Percentiles rank a stretch among this genome's conserved stretches.
These are phyloP conservation scores for Yamadazyma oceani DNA, from an alignment of 1,139 yeast species.

Conservation along the genomic window DNA sequence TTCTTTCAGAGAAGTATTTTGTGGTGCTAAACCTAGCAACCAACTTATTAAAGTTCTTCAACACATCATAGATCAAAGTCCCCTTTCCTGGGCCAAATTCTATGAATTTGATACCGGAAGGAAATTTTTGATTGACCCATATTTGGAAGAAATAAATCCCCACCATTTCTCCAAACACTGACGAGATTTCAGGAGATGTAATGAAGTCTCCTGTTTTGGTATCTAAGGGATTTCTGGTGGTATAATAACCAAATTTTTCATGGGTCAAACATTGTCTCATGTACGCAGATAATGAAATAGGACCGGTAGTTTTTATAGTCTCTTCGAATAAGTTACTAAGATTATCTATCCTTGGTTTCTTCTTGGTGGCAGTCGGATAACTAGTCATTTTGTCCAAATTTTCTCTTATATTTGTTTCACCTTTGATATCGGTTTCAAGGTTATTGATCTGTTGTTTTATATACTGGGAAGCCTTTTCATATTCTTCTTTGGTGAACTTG, in stretches of 20 bases:
- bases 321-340: conserved; percentile 46
- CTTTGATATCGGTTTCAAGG: conserved; percentile 40
- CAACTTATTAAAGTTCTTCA: conserved; percentile 49
- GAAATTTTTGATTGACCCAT: conserved; percentile 60
- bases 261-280: conserved; percentile 84
- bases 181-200: conserved; percentile 86
- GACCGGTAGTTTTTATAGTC: conserved; percentile 71
- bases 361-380: conserved; percentile 29
- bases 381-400: conserved; percentile 37
- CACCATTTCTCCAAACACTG: conserved; percentile 83
- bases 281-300: conserved; percentile 68
- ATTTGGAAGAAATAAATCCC: conserved; percentile 70
- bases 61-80: conserved; percentile 68
- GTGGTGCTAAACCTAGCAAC: conserved; percentile 17
- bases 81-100: conserved; percentile 91
- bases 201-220: conserved; percentile 66
- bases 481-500: conserved; percentile 41
- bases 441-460: conserved; percentile 35
- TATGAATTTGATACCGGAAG: conserved; percentile 53
- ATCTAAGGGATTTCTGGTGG: conserved; percentile 75
- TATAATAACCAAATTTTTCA: conserved; percentile 78
- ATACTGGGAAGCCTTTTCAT: conserved; percentile 37
- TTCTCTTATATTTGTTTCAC: conserved; percentile 37
- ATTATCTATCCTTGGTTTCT: conserved; percentile 23
- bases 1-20: not conserved